Percentiles rank a stretch among this genome's conserved stretches.
Evolutionary conservation across 2,329 filamentous ascomycete species (phyloP).

Genomic region (Fusarium verrucosum): DNA sequence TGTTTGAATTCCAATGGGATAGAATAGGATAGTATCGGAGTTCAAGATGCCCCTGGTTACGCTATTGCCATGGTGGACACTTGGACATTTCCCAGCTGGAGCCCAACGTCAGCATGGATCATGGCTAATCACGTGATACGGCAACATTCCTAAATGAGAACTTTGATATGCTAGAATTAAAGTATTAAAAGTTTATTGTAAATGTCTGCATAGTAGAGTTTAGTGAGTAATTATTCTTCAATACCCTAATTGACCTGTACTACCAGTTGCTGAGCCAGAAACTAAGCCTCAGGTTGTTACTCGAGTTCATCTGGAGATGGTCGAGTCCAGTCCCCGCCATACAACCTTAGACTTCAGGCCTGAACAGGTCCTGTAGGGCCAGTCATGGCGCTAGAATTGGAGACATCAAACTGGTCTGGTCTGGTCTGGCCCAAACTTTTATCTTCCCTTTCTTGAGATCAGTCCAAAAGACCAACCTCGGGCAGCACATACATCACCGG

Average conservation of each 20-base stretch:
- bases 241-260: background rate
- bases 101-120: conserved; percentile 38
- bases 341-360: conserved; percentile 51
- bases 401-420: conserved; percentile 26
- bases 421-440: no score
- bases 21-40: conserved; percentile 14
- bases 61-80: conserved; percentile 43
- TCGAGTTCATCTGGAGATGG: background rate
- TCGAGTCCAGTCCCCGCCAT: conserved; percentile 9
- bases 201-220: background rate
- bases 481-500: conserved; percentile 33
- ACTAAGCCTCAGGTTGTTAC: background rate
- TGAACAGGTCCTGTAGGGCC: conserved; percentile 32
- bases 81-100: conserved; percentile 42
- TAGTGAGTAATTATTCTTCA: background rate
- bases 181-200: background rate
- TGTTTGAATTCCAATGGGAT: conserved; percentile 23
- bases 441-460: conserved; percentile 43
- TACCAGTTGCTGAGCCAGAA: background rate
- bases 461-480: conserved; percentile 39
- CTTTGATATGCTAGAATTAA: background rate
- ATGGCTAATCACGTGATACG: conserved; percentile 22
- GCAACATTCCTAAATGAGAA: background rate
- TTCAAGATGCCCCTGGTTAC: conserved; percentile 41
- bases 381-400: conserved; percentile 29